Base-by-base conservation (phyloP, 2,329 filamentous ascomycete species). In the Colletotrichum cereale region DNA sequence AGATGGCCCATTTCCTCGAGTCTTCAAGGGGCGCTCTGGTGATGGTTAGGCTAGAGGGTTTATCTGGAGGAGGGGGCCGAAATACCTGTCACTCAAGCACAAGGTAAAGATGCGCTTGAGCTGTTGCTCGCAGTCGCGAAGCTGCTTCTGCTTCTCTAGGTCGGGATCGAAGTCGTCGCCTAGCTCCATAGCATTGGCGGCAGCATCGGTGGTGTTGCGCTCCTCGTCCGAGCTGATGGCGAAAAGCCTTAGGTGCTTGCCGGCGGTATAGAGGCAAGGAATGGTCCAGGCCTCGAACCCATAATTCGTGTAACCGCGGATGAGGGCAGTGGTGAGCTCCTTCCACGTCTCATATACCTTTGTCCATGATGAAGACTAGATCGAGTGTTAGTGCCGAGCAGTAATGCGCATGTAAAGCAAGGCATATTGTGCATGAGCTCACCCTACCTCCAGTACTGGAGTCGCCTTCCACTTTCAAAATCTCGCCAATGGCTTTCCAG, bases 1-100 rank as follows among this genome's bases (percentile, higher is more conserved):
- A 99, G 58, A 97, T 93, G 8, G 94, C 97, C 96, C 96, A 99
- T 88, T 98, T 99, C 66, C 96, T 91, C 11, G 96, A 98, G 77
- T 97, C 93, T 78, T 95, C 91, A 55, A 98, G 85, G 18, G 93
- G 91, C 72, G 93, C 93, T 81, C 94, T 96, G 77, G 65, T 66
- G 57, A 60, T 10, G 14, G 36, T 71, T 72, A 71, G 72, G 66
- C 77, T 48, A 79, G 77, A 10, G 29, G 14, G 0, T 38, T 66
- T 36, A 24, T 21, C 42, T 26, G 29, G 3, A 40, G 34, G 34
- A 40, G n/a, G 10, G 10, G 18, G 8, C 12, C 11, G 18, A 52
- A 58, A 3, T 86, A 97, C 94, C 95, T 92, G 80, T 99, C 96
- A 77, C 91, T 94, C 60, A 97, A 86, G 80, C 96, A 99, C 5